phyloP scores from a whole-genome alignment of 257 asterid genomes.

The Primulina huaijiensis region DNA sequence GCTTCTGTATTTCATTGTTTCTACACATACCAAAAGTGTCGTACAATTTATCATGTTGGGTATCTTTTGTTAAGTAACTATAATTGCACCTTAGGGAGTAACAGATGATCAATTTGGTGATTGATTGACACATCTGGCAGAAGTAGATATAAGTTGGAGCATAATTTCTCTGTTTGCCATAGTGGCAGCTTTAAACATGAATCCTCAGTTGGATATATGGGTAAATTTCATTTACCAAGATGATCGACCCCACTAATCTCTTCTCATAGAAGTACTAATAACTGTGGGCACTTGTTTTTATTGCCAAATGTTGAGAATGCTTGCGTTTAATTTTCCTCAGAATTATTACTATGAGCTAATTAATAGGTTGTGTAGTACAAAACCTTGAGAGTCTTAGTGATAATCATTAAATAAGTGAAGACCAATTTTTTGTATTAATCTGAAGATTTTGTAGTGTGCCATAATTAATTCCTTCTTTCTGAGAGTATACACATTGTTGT shows the following conservation, averaged over 20 bases:
- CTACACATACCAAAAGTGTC: not conserved
- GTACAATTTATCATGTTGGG: not conserved
- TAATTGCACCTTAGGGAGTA: not conserved
- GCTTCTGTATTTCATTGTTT: not conserved
- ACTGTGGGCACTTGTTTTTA: not conserved
- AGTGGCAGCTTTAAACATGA: not conserved
- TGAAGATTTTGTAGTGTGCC: not conserved
- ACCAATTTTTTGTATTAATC: not conserved
- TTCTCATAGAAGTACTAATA: not conserved
- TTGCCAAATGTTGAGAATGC: not conserved
- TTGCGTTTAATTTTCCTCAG: not conserved
- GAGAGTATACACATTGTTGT: not conserved
- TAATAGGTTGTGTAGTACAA: not conserved
- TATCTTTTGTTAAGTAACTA: not conserved
- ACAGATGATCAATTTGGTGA: not conserved
- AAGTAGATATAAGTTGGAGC: too few relatives aligned
- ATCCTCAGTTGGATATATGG: not conserved
- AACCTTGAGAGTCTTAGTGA: not conserved
- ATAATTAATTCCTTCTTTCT: not conserved
- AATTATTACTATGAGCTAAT: not conserved
- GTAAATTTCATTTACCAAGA: not conserved
- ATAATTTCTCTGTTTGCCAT: too few relatives aligned
- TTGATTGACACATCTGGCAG: not conserved
- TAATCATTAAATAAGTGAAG: not conserved
- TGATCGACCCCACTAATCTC: not conserved